Evolutionary conservation across 140 eudicot genomes (phyloP), one percentile per base, ranked within the genome.

Genomic region (Senecio squalidus): DNA sequence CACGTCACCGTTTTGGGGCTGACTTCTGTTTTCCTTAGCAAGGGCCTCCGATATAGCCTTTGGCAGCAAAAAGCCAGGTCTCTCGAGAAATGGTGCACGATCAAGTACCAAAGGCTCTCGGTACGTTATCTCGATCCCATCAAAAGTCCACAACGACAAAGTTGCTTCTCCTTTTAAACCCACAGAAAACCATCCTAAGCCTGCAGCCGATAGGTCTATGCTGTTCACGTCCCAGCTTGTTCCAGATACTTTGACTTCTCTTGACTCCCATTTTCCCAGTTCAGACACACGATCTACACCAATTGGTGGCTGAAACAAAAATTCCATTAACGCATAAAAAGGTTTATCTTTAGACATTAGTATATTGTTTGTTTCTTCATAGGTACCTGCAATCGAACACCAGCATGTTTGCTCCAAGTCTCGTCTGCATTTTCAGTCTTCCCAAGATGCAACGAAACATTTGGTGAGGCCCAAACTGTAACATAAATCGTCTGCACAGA

Each of bases 11-110:
- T 34, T 71, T 76, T 62, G 86, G 45, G 89, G 70, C 70, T 82
- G 85, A 17, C 75, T 46, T 81, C 76, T 84, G 21, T 23, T 69
- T 58, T 84, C 82, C 14, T 67, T 72, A n/a, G 81, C 92, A 66
- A 87, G 11, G 40, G 93, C 93, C 0, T 93, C 99, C 0, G 96
- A 88, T 38, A 93, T 78, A 68, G 94, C 96, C 79, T 84, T 85
- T 15, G 99, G 99, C 55, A 93, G 76, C 83, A 73, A 82, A 74
- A 93, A 93, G 10, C 99, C 99, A 18, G 99, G 99, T 71, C 95
- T 82, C 69, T 92, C 99, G 34, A 92, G 86, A 67, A 67, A 79
- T 41, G 66, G 52, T 53, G 96, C 99, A 38, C 99, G 83, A 57
- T 93, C 99, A 65, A 88, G 95, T 53, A 82, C 93, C 66, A 93